Conservation (phyloP, 257 asterid genomes). For the Solanum commersonii region DNA sequence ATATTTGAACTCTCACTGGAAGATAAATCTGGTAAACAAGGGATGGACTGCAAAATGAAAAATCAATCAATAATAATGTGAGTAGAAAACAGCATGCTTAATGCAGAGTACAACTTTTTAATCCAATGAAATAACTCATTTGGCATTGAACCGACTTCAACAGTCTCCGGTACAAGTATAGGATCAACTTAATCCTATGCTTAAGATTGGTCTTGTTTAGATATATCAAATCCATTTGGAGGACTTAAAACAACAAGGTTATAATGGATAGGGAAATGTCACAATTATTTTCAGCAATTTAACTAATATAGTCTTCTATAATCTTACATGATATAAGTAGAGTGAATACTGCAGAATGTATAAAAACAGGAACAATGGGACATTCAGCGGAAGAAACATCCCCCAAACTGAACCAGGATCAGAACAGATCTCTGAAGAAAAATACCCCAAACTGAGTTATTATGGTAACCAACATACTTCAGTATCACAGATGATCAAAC, state of each 20-base stretch:
- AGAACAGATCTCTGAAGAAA: background rate
- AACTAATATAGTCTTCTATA: background rate
- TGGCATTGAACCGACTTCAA: background rate
- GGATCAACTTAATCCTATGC: background rate
- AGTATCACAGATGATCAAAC: background rate
- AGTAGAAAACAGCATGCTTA: background rate
- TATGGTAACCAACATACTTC: background rate
- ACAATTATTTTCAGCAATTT: background rate
- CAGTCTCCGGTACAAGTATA: background rate
- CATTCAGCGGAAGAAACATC: background rate
- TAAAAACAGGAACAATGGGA: background rate
- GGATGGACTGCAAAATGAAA: constrained; percentile 43
- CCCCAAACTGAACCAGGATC: background rate
- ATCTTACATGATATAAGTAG: background rate
- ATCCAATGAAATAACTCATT: background rate
- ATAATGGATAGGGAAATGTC: background rate
- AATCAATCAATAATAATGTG: background rate
- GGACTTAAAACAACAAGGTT: background rate
- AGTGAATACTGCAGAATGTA: background rate
- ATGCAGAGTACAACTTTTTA: background rate
- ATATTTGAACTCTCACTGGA: constrained; percentile 31
- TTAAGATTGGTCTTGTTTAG: background rate
- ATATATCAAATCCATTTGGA: background rate
- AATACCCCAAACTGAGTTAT: background rate
- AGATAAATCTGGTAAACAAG: constrained; percentile 68